phyloP scores from a whole-genome alignment of 768 basidiomycete genomes.

The Rhodotorula taiwanensis region DNA sequence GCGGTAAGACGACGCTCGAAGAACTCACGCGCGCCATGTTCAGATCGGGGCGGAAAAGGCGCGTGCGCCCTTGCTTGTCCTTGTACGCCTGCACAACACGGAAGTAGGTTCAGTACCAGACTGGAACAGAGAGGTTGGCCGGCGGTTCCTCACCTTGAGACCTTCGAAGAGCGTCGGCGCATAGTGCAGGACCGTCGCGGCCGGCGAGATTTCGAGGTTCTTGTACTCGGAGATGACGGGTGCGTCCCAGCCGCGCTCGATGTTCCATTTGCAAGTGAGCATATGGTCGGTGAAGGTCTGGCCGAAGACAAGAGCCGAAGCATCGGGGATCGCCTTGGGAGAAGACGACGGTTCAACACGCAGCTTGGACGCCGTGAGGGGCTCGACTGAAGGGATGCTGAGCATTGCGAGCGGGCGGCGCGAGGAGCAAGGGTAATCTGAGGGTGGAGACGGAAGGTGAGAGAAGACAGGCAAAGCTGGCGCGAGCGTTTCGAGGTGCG shows the following conservation, averaged over 20 bases:
- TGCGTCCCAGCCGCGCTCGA: slow-evolving; percentile 66
- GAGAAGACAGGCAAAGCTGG: too few species aligned
- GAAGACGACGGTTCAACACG: slow-evolving; percentile 36
- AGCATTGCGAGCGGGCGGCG: neutral
- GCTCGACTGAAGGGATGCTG: neutral
- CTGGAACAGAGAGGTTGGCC: neutral
- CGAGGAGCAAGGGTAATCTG: too few species aligned
- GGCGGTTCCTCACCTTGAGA: slow-evolving; percentile 50
- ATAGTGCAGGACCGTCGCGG: slow-evolving; percentile 80
- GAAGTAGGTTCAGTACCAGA: neutral
- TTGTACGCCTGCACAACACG: slow-evolving; percentile 66
- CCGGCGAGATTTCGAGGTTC: slow-evolving; percentile 65
- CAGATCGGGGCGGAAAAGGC: slow-evolving; percentile 68
- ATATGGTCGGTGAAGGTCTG: slow-evolving; percentile 56
- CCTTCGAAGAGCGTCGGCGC: slow-evolving; percentile 83
- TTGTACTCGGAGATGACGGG: slow-evolving; percentile 79
- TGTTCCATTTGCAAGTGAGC: slow-evolving; percentile 54
- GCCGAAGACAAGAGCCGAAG: slow-evolving; percentile 70
- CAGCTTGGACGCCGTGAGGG: slow-evolving; percentile 22
- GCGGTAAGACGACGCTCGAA: too few species aligned
- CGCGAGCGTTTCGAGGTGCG: too few species aligned
- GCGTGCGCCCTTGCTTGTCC: slow-evolving; percentile 54
- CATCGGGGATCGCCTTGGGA: slow-evolving; percentile 59
- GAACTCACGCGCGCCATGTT: slow-evolving; percentile 48
- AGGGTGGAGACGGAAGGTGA: neutral